Base-by-base conservation (phyloP, 495 filamentous ascomycete genomes). In the Neurospora africana region DNA sequence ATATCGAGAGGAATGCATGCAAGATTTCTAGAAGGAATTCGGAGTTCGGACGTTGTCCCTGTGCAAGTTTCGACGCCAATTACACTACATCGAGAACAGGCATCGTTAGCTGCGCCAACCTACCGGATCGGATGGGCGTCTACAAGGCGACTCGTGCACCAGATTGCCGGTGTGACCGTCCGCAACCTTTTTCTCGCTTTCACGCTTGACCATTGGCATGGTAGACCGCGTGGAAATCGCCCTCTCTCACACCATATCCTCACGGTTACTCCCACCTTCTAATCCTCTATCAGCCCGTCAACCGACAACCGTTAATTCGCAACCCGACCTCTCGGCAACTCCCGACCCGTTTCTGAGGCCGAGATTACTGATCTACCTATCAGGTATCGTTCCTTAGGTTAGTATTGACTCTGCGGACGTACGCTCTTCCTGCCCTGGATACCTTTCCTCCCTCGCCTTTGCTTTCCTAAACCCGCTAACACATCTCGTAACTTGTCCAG, bases 11-110 rank as follows among this genome's bases (percentile, higher is more conserved):
- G 71, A 70, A 74, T 74, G 73, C 71, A 68, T 72, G 69, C 71
- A 74, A 76, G 71, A 17, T 68, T 72, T 75, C 71, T 71, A 47
- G 73, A 75, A 74, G 65, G 68, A 73, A 71, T 37, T 35, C 30
- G 23, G 47, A 30, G 47, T 15, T 30, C 13, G 23, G 47, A 61
- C 53, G 2, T 27, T 30, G 21, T 53, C 21, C 5, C 23, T 61
- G 53, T 53, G 21, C 21, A 53, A 13, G 21, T 21, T 53, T 53
- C 10, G 21, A 53, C 44, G 2, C n/a, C 44, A 13, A 53, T 17
- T 61, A 27, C 53, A 53, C 17, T 61, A 27, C 53, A 61, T 3
- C 2, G 13, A 61, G 23, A 13, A 61, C 23, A 61, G 7, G 53
- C 53, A 61, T 15, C 13, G 23, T 3, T 61, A 61, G 23, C 13